Conservation (phyloP, 2,329 filamentous ascomycete genomes). For the Fusarium piperis region DNA sequence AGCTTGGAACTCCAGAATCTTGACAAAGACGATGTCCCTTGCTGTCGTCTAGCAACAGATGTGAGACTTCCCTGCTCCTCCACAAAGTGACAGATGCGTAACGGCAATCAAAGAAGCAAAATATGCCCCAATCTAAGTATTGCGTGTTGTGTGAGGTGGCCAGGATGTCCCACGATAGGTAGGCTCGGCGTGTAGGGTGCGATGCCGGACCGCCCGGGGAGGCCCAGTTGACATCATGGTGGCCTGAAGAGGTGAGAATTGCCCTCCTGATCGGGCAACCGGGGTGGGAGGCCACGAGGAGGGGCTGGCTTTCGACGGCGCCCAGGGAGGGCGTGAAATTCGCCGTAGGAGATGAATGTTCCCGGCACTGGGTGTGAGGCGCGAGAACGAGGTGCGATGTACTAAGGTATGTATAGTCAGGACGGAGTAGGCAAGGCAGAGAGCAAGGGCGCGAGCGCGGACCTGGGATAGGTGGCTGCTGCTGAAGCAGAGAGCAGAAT, state of each 20-base stretch:
- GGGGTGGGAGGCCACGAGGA: slow-evolving; percentile 13
- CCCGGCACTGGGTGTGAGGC: slow-evolving; percentile 24
- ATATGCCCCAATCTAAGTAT: neutral
- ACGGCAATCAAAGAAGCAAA: neutral
- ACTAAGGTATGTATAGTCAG: slow-evolving; percentile 22
- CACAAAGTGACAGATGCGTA: neutral
- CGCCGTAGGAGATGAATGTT: slow-evolving; percentile 25
- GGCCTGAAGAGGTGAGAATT: neutral
- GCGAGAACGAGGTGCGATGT: slow-evolving; percentile 11
- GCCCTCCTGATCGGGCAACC: slow-evolving; percentile 15
- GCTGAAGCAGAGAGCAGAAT: slow-evolving; percentile 6
- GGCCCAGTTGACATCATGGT: slow-evolving; percentile 31
- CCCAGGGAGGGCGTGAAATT: slow-evolving; percentile 19
- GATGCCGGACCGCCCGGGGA: slow-evolving; percentile 34
- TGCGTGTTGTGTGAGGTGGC: neutral
- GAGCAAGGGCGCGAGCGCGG: slow-evolving; percentile 23
- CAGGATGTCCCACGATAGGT: slow-evolving; percentile 3
- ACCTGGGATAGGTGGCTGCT: slow-evolving; percentile 14
- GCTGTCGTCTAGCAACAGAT: neutral
- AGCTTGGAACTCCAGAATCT: slow-evolving; percentile 12
- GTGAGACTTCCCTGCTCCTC: neutral
- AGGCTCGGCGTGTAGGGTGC: slow-evolving; percentile 21
- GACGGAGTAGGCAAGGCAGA: slow-evolving; percentile 32
- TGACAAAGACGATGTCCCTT: neutral
- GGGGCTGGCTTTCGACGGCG: slow-evolving; percentile 15